Evolutionary conservation across 2,329 filamentous ascomycete genomes (phyloP), one percentile per base, ranked within the genome.

Genomic region (Penicillium sp.): DNA sequence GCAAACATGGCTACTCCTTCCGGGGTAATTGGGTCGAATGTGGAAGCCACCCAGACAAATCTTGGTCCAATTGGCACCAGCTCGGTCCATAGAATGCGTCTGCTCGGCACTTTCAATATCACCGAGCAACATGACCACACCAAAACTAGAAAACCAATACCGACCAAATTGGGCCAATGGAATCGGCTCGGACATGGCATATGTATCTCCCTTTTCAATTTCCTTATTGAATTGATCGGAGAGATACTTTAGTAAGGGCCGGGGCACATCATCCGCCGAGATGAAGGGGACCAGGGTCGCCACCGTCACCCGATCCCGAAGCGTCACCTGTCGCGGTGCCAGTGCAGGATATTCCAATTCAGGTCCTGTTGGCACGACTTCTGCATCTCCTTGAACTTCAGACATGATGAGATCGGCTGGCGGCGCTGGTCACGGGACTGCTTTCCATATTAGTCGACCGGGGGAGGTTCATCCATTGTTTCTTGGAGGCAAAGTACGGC

Each of bases 91-190:
- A 10, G 67, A 55, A 44, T 72, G 70, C 3, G 77, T 73, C 52
- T 87, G 85, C 51, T 85, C 81, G 23, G 83, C 77, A 52, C 81
- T 81, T 48, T 85, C 83, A 53, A 93, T 85, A 65, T 88, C 85
- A 52, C 92, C 91, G 37, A 94, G 79, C 19, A 96, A 79, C 90
- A 96, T 94, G 70, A 96, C 86, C 45, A 90, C 91, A 43, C 85
- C 91, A 68, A 96, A 96, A 73, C 92, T 91, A 67, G 91, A 89
- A 72, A 96, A 93, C 92, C 92, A 96, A 76, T 95, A 94, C 49
- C 83, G 79, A 9, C 87, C 87, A 69, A 96, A 96, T 59, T 82
- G 84, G 18, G 89, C 85, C n/a, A 88, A 77, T 4, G 87, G 79
- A 74, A 96, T 85, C 16, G 86, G 80, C 48, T 92, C 87, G 65